A percentile compares a stretch with the other conserved stretches of the same genome.
phyloP scores from a whole-genome alignment of 306 rosid species.

The Trifolium fragiferum region DNA sequence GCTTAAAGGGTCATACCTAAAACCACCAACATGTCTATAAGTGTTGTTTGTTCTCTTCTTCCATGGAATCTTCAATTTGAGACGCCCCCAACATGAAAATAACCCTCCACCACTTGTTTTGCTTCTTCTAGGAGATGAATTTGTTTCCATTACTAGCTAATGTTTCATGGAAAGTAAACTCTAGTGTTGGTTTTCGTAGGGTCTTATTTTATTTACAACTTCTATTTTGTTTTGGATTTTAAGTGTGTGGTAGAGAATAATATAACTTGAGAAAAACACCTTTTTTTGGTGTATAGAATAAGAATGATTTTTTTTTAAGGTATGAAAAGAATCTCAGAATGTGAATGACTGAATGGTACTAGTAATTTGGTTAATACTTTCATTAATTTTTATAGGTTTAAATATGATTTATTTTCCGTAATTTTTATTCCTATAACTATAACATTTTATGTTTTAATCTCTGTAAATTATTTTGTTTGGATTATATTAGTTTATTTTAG shows the following conservation, averaged over 20 bases:
- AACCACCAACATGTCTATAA: slow-evolving; percentile 47
- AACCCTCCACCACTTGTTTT: slow-evolving; percentile 40
- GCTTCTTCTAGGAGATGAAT: slow-evolving; percentile 39
- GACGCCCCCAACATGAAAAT: slow-evolving; percentile 75
- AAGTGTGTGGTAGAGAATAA: slow-evolving; percentile 65
- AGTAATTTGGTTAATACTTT: not conserved
- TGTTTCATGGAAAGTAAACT: slow-evolving; percentile 43
- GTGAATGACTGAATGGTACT: slow-evolving; percentile 24
- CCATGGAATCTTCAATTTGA: slow-evolving; percentile 77
- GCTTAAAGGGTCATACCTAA: slow-evolving; percentile 75
- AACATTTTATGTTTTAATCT: no score
- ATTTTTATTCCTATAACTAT: no score
- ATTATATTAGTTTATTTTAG: no score
- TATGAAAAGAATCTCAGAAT: slow-evolving; percentile 37
- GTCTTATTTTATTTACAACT: not conserved
- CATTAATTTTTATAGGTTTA: not conserved
- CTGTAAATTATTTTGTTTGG: no score
- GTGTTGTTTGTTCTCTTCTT: slow-evolving; percentile 23
- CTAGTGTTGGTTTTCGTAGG: not conserved
- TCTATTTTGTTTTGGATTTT: slow-evolving; percentile 47
- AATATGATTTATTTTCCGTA: no score
- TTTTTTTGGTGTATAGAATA: slow-evolving; percentile 16
- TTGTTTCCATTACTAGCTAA: slow-evolving; percentile 50
- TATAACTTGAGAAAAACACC: slow-evolving; percentile 10
- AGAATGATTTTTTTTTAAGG: not conserved